Percentiles rank a stretch among this genome's conserved stretches.
These are phyloP conservation scores for Paragyromitra xinjiangensis DNA, from an alignment of 495 filamentous ascomycete species.

Conservation along the genomic window DNA sequence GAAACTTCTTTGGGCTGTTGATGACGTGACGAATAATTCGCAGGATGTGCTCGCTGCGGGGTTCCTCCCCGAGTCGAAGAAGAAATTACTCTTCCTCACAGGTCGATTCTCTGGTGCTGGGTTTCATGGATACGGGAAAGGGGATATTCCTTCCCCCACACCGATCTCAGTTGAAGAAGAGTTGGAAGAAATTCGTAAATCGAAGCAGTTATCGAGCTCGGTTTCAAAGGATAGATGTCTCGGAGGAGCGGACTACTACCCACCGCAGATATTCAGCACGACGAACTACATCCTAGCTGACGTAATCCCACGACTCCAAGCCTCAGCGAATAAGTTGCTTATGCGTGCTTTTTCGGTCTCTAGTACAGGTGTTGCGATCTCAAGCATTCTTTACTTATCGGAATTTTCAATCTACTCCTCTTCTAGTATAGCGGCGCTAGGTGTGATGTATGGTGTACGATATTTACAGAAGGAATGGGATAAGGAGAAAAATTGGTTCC, in stretches of 20 bases:
- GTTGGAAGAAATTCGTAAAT: slow-evolving; percentile 25
- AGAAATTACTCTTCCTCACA: slow-evolving; percentile 77
- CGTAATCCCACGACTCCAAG: slow-evolving; percentile 78
- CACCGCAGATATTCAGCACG: slow-evolving; percentile 11
- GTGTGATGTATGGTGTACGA: slow-evolving; percentile 74
- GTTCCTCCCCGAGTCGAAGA: slow-evolving; percentile 81
- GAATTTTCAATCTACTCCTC: slow-evolving; percentile 73
- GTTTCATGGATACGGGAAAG: slow-evolving; percentile 52
- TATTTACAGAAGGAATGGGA: slow-evolving; percentile 85
- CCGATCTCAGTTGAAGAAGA: slow-evolving; percentile 31
- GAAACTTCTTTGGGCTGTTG: slow-evolving; percentile 93
- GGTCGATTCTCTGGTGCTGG: slow-evolving; percentile 80
- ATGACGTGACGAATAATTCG: slow-evolving; percentile 84
- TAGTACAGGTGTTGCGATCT: slow-evolving; percentile 64
- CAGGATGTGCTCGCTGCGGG: slow-evolving; percentile 75
- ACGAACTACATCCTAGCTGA: slow-evolving; percentile 65
- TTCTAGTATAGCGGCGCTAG: slow-evolving; percentile 79
- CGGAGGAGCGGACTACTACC: slow-evolving; percentile 13
- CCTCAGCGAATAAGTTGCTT: slow-evolving; percentile 79
- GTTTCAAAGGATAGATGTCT: background rate
- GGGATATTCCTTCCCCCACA: slow-evolving; percentile 21
- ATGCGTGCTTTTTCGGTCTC: slow-evolving; percentile 76
- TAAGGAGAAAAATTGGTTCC: slow-evolving; percentile 72
- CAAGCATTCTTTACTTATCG: slow-evolving; percentile 55
- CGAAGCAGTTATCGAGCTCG: background rate